Conservation (phyloP, 2,329 filamentous ascomycete species). For the Hymenoscyphus occultus region DNA sequence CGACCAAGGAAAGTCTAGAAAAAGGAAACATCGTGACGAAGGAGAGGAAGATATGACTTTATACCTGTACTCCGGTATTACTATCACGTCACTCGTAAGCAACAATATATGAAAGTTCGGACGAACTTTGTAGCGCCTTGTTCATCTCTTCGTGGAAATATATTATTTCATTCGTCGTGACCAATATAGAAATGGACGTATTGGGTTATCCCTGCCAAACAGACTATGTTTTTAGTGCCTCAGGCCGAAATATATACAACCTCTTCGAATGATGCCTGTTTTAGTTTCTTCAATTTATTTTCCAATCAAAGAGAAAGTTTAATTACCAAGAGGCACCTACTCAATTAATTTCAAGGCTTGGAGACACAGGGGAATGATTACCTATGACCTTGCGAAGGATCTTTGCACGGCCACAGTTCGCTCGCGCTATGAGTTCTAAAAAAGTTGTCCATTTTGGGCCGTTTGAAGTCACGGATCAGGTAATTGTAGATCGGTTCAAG, state of each 20-base stretch:
- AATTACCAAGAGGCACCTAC: background rate
- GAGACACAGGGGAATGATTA: background rate
- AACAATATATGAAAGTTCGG: background rate
- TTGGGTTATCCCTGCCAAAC: slow-evolving; percentile 7
- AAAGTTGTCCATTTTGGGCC: slow-evolving; percentile 66
- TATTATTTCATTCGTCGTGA: background rate
- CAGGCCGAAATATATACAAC: background rate
- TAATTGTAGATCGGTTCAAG: slow-evolving; percentile 36
- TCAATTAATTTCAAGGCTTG: background rate
- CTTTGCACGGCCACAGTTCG: slow-evolving; percentile 1
- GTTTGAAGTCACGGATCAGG: slow-evolving; percentile 73
- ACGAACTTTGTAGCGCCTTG: background rate
- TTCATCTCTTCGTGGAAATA: background rate
- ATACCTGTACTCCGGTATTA: background rate
- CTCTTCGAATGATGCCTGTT: background rate
- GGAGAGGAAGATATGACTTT: background rate
- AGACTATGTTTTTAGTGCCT: background rate
- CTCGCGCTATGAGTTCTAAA: slow-evolving; percentile 28
- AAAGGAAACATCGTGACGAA: background rate
- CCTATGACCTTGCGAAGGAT: slow-evolving; percentile 23
- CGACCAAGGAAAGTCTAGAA: background rate
- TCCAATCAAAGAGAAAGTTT: background rate
- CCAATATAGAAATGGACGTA: slow-evolving; percentile 8
- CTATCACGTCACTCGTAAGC: too few relatives aligned
- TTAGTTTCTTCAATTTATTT: background rate